Percentiles rank a stretch among this genome's conserved stretches.
Evolutionary conservation across 257 asterid species (phyloP).

Genomic region (Craterostigma plantagineum): DNA sequence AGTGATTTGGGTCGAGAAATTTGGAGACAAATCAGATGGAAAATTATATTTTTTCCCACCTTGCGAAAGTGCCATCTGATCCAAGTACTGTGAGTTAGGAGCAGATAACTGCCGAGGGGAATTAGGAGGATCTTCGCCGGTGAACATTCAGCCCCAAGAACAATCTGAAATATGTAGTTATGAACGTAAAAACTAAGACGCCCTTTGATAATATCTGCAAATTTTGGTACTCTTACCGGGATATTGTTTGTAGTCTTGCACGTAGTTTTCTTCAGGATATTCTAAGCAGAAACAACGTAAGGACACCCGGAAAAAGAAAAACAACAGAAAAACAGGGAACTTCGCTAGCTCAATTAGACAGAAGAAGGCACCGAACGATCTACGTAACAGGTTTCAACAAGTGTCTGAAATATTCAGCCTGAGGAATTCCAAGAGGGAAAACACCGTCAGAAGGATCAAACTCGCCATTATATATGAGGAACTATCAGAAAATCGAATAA

Average conservation of each 20-base stretch:
- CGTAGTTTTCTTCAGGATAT: conserved; percentile 12
- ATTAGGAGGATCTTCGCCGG: conserved; percentile 23
- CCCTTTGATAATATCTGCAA: conserved; percentile 1
- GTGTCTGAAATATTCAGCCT: conserved; percentile 90
- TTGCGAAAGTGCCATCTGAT: conserved; percentile 18
- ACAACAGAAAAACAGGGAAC: conserved; percentile 15
- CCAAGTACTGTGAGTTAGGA: conserved; percentile 23
- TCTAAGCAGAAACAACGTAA: conserved; percentile 8
- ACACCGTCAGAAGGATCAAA: conserved; percentile 9
- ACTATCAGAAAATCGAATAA: background rate
- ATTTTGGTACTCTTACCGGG: conserved; percentile 29
- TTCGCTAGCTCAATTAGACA: conserved; percentile 25
- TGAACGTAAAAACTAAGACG: conserved; percentile 13
- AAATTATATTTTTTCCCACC: conserved; percentile 19
- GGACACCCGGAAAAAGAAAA: conserved; percentile 6
- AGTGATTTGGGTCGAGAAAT: conserved; percentile 16
- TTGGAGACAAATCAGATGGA: conserved; percentile 17
- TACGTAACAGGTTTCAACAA: conserved; percentile 90
- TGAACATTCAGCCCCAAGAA: conserved; percentile 31
- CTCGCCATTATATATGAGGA: background rate
- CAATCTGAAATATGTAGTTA: conserved; percentile 22
- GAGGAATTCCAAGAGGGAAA: conserved; percentile 13
- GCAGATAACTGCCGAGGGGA: conserved; percentile 30
- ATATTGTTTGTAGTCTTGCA: conserved; percentile 15
- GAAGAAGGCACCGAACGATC: conserved; percentile 19